These are phyloP conservation scores for Gynochthodes officinalis DNA, from an alignment of 257 asterid genomes.

Conservation along the genomic window DNA sequence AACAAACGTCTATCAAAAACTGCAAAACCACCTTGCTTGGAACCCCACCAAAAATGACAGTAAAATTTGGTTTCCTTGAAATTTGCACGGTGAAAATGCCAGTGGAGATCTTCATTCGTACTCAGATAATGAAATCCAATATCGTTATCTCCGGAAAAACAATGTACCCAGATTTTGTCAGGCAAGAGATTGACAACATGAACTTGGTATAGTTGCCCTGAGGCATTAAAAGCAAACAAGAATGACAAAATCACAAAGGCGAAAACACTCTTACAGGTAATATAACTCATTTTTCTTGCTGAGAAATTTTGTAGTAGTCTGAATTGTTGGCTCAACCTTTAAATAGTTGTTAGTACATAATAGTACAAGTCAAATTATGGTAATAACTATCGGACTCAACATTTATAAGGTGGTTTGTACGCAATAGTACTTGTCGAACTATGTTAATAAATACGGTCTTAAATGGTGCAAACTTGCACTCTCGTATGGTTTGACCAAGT, in stretches of 20 bases:
- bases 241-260: background rate
- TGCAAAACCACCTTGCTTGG: background rate
- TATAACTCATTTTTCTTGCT: too few species aligned
- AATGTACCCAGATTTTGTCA: background rate
- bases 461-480: too few species aligned
- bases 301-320: too few species aligned
- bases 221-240: background rate
- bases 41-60: conserved; percentile 1
- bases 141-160: conserved; percentile 8
- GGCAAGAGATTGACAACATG: background rate
- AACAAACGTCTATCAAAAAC: background rate
- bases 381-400: too few species aligned
- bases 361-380: too few species aligned
- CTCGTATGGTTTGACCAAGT: too few species aligned
- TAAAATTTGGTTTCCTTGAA: background rate
- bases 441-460: too few species aligned
- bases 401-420: too few species aligned
- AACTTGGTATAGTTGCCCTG: background rate
- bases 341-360: too few species aligned
- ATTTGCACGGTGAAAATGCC: background rate
- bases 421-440: too few species aligned
- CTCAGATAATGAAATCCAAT: background rate
- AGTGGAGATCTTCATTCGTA: background rate
- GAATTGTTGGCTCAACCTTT: too few species aligned
- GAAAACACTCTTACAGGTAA: background rate